These are phyloP conservation scores for Neopestalotiopsis rosae DNA, from an alignment of 2,329 filamentous ascomycete genomes.

Conservation along the genomic window DNA sequence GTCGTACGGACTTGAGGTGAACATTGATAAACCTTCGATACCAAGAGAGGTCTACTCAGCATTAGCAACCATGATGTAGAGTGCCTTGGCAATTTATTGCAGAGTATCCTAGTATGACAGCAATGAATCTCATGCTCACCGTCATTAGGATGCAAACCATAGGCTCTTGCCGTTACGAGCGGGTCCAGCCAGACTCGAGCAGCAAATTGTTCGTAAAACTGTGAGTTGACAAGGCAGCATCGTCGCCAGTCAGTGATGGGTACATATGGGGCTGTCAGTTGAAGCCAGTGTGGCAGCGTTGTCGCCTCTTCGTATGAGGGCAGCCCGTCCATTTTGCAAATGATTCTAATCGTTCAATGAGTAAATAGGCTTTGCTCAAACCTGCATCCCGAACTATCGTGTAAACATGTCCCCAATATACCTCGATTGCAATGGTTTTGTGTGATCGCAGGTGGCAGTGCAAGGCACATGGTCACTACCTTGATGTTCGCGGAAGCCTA, in stretches of 20 bases:
- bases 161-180: conserved; percentile 42
- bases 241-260: conserved; percentile 44
- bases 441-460: no score
- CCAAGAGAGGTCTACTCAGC: conserved; percentile 52
- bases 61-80: background rate
- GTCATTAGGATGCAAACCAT: conserved; percentile 49
- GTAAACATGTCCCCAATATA: no score
- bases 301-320: conserved; percentile 61
- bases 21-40: conserved; percentile 51
- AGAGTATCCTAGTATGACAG: no score
- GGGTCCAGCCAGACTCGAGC: conserved; percentile 60
- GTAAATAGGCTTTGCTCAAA: background rate
- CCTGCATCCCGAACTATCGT: no score
- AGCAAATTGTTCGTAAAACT: conserved; percentile 55
- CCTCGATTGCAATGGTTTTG: no score
- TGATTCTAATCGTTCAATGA: background rate
- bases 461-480: no score
- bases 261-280: conserved; percentile 52
- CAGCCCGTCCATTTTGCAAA: conserved; percentile 39
- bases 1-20: conserved; percentile 40
- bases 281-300: conserved; percentile 52
- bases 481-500: no score
- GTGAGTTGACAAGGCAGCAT: conserved; percentile 54
- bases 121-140: conserved; percentile 41
- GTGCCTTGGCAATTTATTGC: background rate